These are phyloP conservation scores for Neonectria sp. DNA, from an alignment of 2,329 filamentous ascomycete genomes.

Conservation along the genomic window DNA sequence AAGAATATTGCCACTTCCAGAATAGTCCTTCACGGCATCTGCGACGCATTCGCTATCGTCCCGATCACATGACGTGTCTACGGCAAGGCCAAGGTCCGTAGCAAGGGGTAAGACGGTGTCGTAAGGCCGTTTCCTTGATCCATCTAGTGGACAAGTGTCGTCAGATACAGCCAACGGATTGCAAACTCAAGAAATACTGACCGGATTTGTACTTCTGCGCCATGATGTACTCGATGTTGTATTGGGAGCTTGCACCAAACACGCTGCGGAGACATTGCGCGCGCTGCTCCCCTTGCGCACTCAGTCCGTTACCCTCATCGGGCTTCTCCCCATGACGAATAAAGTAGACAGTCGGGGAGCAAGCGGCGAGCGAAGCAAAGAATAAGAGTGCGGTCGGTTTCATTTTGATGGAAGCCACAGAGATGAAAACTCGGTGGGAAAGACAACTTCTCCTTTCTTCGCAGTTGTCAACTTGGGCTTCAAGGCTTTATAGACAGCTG, in stretches of 20 bases:
- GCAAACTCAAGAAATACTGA: slow-evolving; percentile 37
- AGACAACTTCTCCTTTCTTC: not conserved
- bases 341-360: slow-evolving; percentile 69
- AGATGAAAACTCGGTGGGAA: not conserved
- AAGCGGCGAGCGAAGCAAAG: slow-evolving; percentile 39
- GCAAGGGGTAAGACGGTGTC: slow-evolving; percentile 72
- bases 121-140: slow-evolving; percentile 66
- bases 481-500: slow-evolving; percentile 5
- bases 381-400: slow-evolving; percentile 36
- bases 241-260: slow-evolving; percentile 66
- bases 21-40: slow-evolving; percentile 63
- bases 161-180: not conserved
- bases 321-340: slow-evolving; percentile 78
- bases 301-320: slow-evolving; percentile 65
- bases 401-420: slow-evolving; percentile 32
- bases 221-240: slow-evolving; percentile 72
- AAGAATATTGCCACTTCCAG: slow-evolving; percentile 69
- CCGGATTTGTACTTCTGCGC: slow-evolving; percentile 67
- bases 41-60: slow-evolving; percentile 70
- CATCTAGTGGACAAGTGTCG: slow-evolving; percentile 54
- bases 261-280: slow-evolving; percentile 72
- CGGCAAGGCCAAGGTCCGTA: slow-evolving; percentile 66
- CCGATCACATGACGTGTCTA: slow-evolving; percentile 70
- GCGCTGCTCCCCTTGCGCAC: slow-evolving; percentile 65
- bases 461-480: not conserved